A percentile compares a stretch with the other conserved stretches of the same genome.
Conservation (phyloP, 2,329 filamentous ascomycete species). For the Calonectria pseudoturangicola region DNA sequence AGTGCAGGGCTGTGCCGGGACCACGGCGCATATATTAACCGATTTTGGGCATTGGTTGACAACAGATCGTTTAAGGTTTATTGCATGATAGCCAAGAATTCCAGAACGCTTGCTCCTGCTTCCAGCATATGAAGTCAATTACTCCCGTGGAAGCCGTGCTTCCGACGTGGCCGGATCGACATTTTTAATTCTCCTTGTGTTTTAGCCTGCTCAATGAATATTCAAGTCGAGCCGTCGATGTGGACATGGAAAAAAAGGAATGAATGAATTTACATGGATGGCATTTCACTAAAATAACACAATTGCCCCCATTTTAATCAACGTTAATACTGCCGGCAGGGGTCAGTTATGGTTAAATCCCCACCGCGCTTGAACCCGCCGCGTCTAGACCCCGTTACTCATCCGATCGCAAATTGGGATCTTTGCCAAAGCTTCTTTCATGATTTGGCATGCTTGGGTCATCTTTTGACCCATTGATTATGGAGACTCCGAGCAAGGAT, state of each 20-base stretch:
- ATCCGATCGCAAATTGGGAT: background rate
- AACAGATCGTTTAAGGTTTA: background rate
- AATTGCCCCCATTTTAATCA: background rate
- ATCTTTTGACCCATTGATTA: background rate
- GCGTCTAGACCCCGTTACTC: background rate
- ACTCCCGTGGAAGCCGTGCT: too few relatives aligned
- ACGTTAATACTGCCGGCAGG: background rate
- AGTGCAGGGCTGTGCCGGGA: background rate
- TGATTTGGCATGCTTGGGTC: background rate
- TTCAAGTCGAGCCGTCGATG: too few relatives aligned
- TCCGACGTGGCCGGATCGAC: too few relatives aligned
- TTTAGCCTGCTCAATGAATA: too few relatives aligned
- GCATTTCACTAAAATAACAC: background rate
- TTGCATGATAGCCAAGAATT: background rate
- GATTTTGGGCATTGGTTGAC: background rate
- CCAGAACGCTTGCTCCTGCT: too few relatives aligned
- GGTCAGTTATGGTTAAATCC: constrained; percentile 5
- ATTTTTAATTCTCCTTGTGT: too few relatives aligned
- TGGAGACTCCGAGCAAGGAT: background rate
- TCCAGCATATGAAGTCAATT: too few relatives aligned
- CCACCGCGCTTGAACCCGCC: background rate
- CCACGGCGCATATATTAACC: background rate
- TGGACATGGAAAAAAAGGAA: background rate
- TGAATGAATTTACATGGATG: background rate
- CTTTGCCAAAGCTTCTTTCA: background rate